Base-by-base conservation (phyloP, 2,329 filamentous ascomycete species). In the Phyllosticta paracitricarpa region DNA sequence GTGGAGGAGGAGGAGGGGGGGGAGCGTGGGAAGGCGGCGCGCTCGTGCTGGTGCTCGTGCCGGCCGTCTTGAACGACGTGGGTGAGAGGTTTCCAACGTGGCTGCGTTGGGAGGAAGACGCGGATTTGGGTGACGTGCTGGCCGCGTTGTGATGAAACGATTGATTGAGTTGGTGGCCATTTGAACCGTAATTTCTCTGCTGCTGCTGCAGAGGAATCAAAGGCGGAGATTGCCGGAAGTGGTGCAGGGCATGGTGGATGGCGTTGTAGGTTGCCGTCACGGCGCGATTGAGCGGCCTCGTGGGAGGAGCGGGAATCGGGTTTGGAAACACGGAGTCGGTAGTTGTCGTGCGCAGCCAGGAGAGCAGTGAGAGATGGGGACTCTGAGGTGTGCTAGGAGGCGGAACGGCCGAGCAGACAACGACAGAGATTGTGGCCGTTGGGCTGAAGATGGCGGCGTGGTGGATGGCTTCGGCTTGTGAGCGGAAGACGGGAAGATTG, bases 241-340 rank as follows among this genome's bases (percentile, higher is more conserved):
- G 73, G 64, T 75, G 73, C 1, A 71, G 59, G 1, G 71, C 69
- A 10, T 73, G 67, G 48, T 69, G 65, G 12, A 67, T 62, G 9
- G 66, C 67, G 61, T 69, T 68, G 61, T 66, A 71, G 6, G 66
- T 61, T 4, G 67, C 71, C 2, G 60, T 66, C 6, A 71, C 57
- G 54, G 70, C 70, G 4, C 70, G 65, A 51, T 72, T 67, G 22
- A 73, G 26, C 14, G 57, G 57, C 17, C 33, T 12, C 4, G 63
- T 63, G 61, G 66, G 63, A 26, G 75, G 69, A 2, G 73, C 71
- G 51, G 7, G 66, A 48, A 8, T 70, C 52, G 51, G 33, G n/a
- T 54, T 24, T 3, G 63, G 35, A 28, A 48, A 26, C 12, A 40
- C 28, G 56, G 62, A 33, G 52, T n/a, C 12, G 53, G 59, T 19